phyloP scores from a whole-genome alignment of 2,329 filamentous ascomycete genomes.

The Fusarium multiceps region DNA sequence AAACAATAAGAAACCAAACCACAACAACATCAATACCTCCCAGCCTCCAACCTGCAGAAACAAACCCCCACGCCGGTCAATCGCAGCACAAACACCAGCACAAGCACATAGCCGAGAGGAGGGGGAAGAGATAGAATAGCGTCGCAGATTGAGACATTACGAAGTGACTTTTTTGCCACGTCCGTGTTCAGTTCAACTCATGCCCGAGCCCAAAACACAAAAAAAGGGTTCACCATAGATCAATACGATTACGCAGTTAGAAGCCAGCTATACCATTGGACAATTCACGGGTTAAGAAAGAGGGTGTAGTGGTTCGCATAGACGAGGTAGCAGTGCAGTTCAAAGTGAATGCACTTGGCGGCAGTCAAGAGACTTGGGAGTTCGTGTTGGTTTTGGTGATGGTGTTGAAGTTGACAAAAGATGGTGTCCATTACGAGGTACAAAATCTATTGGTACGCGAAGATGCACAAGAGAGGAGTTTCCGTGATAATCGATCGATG shows the following conservation, averaged over 20 bases:
- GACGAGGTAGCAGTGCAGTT: conserved; percentile 14
- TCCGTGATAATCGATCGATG: conserved; percentile 24
- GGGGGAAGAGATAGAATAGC: conserved; percentile 13
- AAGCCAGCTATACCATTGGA: conserved; percentile 19
- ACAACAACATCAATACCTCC: background rate
- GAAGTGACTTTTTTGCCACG: conserved; percentile 31
- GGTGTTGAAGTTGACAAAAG: conserved; percentile 28
- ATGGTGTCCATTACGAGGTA: conserved; percentile 1
- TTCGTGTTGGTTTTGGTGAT: conserved; percentile 35
- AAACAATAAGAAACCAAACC: background rate
- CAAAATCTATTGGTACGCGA: background rate
- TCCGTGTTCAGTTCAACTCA: conserved; percentile 6
- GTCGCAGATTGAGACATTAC: conserved; percentile 38
- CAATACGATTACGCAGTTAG: conserved; percentile 26
- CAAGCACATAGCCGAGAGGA: conserved; percentile 21
- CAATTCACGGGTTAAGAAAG: conserved; percentile 26
- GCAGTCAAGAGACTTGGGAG: conserved; percentile 20
- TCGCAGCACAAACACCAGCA: background rate
- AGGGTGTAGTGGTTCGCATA: conserved; percentile 25
- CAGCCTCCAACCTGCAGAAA: conserved; percentile 14
- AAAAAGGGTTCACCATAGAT: conserved; percentile 8
- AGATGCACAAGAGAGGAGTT: conserved; percentile 4
- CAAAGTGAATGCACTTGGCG: conserved; percentile 8
- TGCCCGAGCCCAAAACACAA: background rate
- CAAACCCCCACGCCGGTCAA: conserved; percentile 24